phyloP scores from a whole-genome alignment of 331 rosid species.

The Malus hybrid region DNA sequence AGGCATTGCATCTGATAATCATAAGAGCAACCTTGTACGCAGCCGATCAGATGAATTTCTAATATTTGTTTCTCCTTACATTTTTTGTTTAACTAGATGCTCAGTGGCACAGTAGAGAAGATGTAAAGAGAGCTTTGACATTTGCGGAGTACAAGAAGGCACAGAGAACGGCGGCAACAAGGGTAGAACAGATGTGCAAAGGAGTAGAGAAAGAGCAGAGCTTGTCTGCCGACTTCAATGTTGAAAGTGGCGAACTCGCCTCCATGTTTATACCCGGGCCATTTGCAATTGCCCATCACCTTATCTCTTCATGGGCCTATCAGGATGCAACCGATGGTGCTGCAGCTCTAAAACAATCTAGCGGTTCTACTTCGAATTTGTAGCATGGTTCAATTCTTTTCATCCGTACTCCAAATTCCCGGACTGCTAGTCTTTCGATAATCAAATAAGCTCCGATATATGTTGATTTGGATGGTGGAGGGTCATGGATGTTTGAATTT shows the following conservation, averaged over 20 bases:
- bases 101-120: conserved; percentile 67
- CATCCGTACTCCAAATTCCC: conserved; percentile 1
- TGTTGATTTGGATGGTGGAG: not conserved
- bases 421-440: not conserved
- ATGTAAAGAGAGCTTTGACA: conserved; percentile 57
- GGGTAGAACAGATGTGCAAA: conserved; percentile 72
- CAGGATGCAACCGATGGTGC: conserved; percentile 34
- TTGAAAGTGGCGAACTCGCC: conserved; percentile 63
- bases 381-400: conserved; percentile 18
- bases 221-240: conserved; percentile 58
- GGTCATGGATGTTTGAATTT: not conserved
- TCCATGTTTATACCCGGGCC: conserved; percentile 89
- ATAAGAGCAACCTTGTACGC: not conserved
- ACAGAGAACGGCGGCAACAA: conserved; percentile 58
- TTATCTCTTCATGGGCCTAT: conserved; percentile 76
- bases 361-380: conserved; percentile 35
- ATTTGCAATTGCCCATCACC: conserved; percentile 82
- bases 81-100: conserved; percentile 41
- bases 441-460: not conserved
- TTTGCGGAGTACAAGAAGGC: conserved; percentile 68
- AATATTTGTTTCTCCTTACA: not conserved
- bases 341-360: conserved; percentile 29
- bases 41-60: not conserved
- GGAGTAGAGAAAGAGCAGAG: conserved; percentile 62
- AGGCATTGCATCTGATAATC: too few relatives aligned